Evolutionary conservation across 2,329 filamentous ascomycete genomes (phyloP), one percentile per base, ranked within the genome.

Genomic region (Pestalotiopsis fici): DNA sequence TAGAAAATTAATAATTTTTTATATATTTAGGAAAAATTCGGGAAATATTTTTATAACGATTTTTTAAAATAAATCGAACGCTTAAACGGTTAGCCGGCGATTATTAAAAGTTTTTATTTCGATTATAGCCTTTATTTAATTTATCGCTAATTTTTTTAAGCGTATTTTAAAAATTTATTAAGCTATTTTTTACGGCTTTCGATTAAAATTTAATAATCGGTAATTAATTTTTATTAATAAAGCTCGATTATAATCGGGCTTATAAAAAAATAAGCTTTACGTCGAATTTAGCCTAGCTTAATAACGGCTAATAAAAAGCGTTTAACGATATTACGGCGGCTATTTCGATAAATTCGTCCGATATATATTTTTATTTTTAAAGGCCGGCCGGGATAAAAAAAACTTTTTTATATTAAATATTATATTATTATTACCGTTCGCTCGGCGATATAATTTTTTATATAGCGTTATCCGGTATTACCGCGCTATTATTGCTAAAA

Each of bases 331-430:
- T 25, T 61, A 37, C n/a, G 9, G 11, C 4, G 7, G 9, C n/a
- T n/a, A 61, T 25, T 57, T 31, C 25, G 25, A 56, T 57, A 57
- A 31, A 56, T 56, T 31, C 37, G 59, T 35, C 25, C 35, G 23
- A 55, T 9, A 12, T 57, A 31, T 13, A n/a, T 56, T 56, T 50
- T 64, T 50, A 31, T 37, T 25, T 57, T 57, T 65, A 56, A 57
- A 12, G 35, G 12, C 12, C 12, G 5, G 12, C 35, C 35, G 35
- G 35, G n/a, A n/a, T 37, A 56, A 7, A 6, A 18, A 54, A 54
- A n/a, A 54, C 27, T 57, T 28, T 57, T 65, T 65, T 65, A 37
- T 54, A 54, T 55, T 64, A 64, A 50, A 64, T 54, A 50, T 54
- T 25, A 64, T 55, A 55, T 64, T 54, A 64, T 64, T 21, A 64